Evolutionary conservation across 768 basidiomycete species (phyloP).

Genomic region (Russula foetens): DNA sequence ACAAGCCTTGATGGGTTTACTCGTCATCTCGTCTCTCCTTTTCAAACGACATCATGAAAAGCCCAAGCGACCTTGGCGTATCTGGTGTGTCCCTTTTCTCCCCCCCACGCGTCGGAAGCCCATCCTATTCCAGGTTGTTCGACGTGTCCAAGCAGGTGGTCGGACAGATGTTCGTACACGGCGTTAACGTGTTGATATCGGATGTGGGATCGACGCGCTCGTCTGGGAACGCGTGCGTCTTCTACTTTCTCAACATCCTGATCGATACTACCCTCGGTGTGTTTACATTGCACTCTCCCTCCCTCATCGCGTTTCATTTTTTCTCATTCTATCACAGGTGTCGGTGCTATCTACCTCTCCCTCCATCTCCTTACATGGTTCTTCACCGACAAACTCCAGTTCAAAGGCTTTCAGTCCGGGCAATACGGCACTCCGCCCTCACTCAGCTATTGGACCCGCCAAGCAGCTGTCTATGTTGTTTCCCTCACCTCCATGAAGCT

Average conservation of each 20-base stretch:
- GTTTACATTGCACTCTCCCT: slow-evolving; percentile 20
- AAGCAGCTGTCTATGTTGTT: slow-evolving; percentile 75
- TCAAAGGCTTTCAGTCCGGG: slow-evolving; percentile 80
- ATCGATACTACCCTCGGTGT: slow-evolving; percentile 87
- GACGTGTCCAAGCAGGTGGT: slow-evolving; percentile 90
- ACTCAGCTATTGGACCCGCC: slow-evolving; percentile 61
- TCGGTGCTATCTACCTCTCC: slow-evolving; percentile 70
- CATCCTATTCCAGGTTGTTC: slow-evolving; percentile 56
- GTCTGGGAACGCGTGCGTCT: slow-evolving; percentile 78
- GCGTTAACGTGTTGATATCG: slow-evolving; percentile 71
- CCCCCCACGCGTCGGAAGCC: not conserved
- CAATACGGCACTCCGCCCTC: slow-evolving; percentile 84
- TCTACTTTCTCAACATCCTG: slow-evolving; percentile 89
- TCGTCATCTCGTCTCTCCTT: slow-evolving; percentile 82
- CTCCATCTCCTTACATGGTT: slow-evolving; percentile 57
- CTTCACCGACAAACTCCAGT: slow-evolving; percentile 51
- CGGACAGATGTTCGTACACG: slow-evolving; percentile 78
- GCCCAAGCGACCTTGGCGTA: slow-evolving; percentile 82
- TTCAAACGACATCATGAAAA: slow-evolving; percentile 84
- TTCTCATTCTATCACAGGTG: slow-evolving; percentile 41
- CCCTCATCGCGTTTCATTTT: not conserved
- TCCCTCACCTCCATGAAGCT: slow-evolving; percentile 84
- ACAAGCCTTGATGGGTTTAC: slow-evolving; percentile 81
- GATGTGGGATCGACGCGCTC: slow-evolving; percentile 62
- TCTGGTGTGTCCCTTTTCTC: slow-evolving; percentile 57